Percentiles rank a stretch among this genome's conserved stretches.
These are phyloP conservation scores for Gigaspora rosea DNA, from an alignment of 192 early-diverging fungal genomes.

Conservation along the genomic window DNA sequence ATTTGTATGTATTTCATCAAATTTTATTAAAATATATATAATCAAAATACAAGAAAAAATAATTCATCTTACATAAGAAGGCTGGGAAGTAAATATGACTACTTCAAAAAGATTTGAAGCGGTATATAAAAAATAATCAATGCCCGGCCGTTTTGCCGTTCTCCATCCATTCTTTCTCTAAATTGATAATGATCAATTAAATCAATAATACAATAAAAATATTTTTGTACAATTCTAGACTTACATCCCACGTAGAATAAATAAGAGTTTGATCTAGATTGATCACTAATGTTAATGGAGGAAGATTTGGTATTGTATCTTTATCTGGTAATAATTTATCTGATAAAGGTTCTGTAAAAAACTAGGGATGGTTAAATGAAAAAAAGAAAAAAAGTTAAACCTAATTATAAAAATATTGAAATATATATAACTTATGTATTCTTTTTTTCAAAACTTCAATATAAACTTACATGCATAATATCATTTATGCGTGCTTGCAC, in stretches of 20 bases:
- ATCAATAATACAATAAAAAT: neutral
- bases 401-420: neutral
- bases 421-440: neutral
- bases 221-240: constrained; percentile 21
- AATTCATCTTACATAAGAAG: constrained; percentile 65
- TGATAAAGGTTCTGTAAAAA: constrained; percentile 66
- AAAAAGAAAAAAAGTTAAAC: neutral
- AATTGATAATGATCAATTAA: neutral
- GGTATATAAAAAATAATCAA: constrained; percentile 93
- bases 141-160: constrained; percentile 91
- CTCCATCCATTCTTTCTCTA: constrained; percentile 96
- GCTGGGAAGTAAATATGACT: constrained; percentile 92
- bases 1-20: neutral
- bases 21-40: no score
- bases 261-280: constrained; percentile 94
- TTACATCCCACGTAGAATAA: constrained; percentile 90
- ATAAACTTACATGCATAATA: constrained; percentile 22
- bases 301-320: constrained; percentile 76
- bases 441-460: neutral
- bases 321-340: constrained; percentile 93
- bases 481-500: constrained; percentile 15
- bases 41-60: neutral
- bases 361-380: neutral
- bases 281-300: constrained; percentile 90
- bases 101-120: constrained; percentile 92